Conservation (phyloP, 805 yeast genomes). For the Teunomyces cretensis region DNA sequence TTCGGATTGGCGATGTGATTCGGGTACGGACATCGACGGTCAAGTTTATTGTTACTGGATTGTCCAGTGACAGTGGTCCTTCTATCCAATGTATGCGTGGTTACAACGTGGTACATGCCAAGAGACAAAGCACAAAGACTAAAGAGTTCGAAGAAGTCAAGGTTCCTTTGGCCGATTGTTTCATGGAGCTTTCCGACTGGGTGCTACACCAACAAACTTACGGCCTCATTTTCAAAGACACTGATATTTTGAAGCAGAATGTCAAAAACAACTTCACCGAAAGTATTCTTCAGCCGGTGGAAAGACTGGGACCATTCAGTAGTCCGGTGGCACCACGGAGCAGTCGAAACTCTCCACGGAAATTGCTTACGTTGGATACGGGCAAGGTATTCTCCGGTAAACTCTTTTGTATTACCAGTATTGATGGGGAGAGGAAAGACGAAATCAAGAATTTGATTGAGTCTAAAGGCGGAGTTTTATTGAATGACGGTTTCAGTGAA, state of each 20-base stretch:
- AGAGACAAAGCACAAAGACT: constrained; percentile 16
- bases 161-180: constrained; percentile 31
- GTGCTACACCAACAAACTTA: constrained; percentile 35
- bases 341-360: neutral
- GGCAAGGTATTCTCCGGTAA: constrained; percentile 17
- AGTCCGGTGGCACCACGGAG: neutral
- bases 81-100: constrained; percentile 60
- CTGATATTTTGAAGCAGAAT: constrained; percentile 18
- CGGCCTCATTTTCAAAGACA: constrained; percentile 18
- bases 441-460: constrained; percentile 35
- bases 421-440: constrained; percentile 31
- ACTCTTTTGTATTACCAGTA: constrained; percentile 38
- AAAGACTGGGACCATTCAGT: neutral
- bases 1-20: constrained; percentile 57
- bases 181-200: constrained; percentile 43
- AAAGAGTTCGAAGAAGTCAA: constrained; percentile 11
- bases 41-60: constrained; percentile 46
- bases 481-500: constrained; percentile 36
- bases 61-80: constrained; percentile 23
- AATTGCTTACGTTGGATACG: neutral
- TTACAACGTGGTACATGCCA: constrained; percentile 48
- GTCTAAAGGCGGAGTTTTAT: constrained; percentile 41
- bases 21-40: constrained; percentile 29
- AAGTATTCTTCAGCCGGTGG: neutral
- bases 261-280: constrained; percentile 5